Base-by-base conservation (phyloP, 805 yeast genomes). In the Suhomyces kilbournensis region DNA sequence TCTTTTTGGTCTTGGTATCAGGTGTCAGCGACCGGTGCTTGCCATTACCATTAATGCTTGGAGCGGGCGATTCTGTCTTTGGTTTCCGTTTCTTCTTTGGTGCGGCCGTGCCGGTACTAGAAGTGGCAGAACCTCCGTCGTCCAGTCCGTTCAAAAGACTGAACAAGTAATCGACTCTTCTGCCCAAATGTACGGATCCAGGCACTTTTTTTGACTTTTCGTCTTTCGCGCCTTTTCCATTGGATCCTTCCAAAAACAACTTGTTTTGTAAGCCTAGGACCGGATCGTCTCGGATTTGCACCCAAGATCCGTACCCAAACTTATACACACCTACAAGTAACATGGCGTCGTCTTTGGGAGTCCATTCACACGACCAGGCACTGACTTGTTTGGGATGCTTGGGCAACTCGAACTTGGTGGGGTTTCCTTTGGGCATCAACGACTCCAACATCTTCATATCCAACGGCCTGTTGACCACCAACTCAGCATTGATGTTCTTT, bases 291-390 rank as follows among this genome's bases (percentile, higher is more conserved):
- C 99, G 79, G 45, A 94, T 92, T 63, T 88, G 92, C 2, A 80
- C 67, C 99, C 99, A 94, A 1, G 97, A 85, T 15, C 98, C 98
- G 68, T 90, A 92, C 0, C 99, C 99, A 69, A 92, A 92, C 70
- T 90, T 91, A 63, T 81, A 80, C 20, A 93, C 88, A 57, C 99
- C 99, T 34, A 88, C 82, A 55, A 94, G 68, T 50, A 94, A 76
- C 83, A 84, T 88, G 48, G 91, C 88, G 67, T 94, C 99, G 65
- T 94, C 96, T 30, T 77, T 82, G 12, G 78, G 76, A 2, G 77
- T 76, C 99, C 99, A 94, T 26, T 83, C 84, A 61, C 96, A 89
- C 49, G 82, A 81, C 99, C 99, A 94, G 44, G 88, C 93, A 62
- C 84, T 84, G 8, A 91, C 98, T 22, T 85, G 83, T 70, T 92